phyloP scores from a whole-genome alignment of 352 stramenopile species.

The Ochromonadaceae sp. region DNA sequence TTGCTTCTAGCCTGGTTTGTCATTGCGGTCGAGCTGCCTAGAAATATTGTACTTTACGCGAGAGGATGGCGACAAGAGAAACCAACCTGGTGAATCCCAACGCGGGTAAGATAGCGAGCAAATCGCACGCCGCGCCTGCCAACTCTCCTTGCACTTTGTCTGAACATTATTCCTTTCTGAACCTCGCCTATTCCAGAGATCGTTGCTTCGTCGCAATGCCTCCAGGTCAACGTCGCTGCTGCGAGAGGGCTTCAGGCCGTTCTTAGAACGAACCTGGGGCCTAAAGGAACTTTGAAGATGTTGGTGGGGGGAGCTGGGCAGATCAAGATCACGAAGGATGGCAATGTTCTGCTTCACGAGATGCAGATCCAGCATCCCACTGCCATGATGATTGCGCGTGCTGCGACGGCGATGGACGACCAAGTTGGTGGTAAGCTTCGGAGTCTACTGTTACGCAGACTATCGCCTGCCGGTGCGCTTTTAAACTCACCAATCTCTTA shows the following conservation, averaged over 20 bases:
- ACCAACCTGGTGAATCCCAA: slow-evolving; percentile 36
- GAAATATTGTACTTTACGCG: not conserved
- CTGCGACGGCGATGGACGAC: slow-evolving; percentile 89
- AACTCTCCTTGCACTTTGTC: not conserved
- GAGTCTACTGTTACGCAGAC: no score
- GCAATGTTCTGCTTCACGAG: slow-evolving; percentile 95
- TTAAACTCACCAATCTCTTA: slow-evolving; percentile 5
- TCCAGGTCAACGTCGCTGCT: slow-evolving; percentile 91
- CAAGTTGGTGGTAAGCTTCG: slow-evolving; percentile 27
- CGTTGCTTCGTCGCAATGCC: slow-evolving; percentile 81
- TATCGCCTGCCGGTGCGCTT: not conserved
- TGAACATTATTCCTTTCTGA: not conserved
- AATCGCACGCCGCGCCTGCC: not conserved
- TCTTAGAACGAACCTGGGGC: slow-evolving; percentile 70
- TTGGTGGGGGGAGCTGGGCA: slow-evolving; percentile 94
- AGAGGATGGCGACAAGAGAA: slow-evolving; percentile 13
- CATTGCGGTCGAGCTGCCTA: not conserved
- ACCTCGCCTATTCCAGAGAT: slow-evolving; percentile 79
- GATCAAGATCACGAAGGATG: slow-evolving; percentile 99
- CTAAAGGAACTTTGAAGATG: slow-evolving; percentile 98
- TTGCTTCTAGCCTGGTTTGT: no score
- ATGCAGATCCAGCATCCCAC: slow-evolving; percentile 99
- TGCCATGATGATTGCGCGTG: slow-evolving; percentile 89
- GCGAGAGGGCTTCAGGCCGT: slow-evolving; percentile 89
- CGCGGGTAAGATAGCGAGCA: slow-evolving; percentile 17